phyloP scores from a whole-genome alignment of 108 stramenopile genomes.

The Stephanodiscus minutulus region DNA sequence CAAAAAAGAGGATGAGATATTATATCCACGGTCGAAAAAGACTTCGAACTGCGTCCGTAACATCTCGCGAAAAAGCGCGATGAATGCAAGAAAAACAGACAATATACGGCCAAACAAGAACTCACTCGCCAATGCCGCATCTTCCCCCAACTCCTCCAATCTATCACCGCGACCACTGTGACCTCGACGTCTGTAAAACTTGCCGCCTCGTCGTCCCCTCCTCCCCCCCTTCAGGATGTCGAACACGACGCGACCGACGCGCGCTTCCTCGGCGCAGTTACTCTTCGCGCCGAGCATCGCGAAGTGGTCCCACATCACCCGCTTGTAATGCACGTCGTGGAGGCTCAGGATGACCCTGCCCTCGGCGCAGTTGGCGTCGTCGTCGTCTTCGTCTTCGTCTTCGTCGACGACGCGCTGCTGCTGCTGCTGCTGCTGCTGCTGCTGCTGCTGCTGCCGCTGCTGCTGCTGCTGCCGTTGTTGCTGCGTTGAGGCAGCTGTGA shows the following conservation, averaged over 20 bases:
- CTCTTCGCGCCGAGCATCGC: background rate
- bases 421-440: too few species aligned
- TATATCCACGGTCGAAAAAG: background rate
- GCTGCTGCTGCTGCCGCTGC: background rate
- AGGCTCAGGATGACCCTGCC: background rate
- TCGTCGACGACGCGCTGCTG: too few species aligned
- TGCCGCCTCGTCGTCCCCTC: background rate
- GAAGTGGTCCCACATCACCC: constrained; percentile 2
- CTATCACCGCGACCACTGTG: too few species aligned
- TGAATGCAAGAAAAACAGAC: too few species aligned
- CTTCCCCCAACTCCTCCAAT: background rate
- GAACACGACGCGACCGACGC: background rate
- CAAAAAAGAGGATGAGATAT: background rate
- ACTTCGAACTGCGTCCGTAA: too few species aligned
- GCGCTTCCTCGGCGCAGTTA: background rate
- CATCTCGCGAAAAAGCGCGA: too few species aligned
- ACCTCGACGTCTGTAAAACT: background rate
- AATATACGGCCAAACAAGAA: too few species aligned
- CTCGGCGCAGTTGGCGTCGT: too few species aligned
- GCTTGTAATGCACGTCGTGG: background rate
- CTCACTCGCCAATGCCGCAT: constrained; percentile 5
- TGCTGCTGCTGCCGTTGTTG: background rate
- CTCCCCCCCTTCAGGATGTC: background rate
- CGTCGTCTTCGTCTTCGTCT: too few species aligned
- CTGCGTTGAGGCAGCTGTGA: background rate